Percentiles rank a stretch among this genome's conserved stretches.
These are phyloP conservation scores for Fusarium oligoseptatum DNA, from an alignment of 2,329 filamentous ascomycete genomes.

Conservation along the genomic window DNA sequence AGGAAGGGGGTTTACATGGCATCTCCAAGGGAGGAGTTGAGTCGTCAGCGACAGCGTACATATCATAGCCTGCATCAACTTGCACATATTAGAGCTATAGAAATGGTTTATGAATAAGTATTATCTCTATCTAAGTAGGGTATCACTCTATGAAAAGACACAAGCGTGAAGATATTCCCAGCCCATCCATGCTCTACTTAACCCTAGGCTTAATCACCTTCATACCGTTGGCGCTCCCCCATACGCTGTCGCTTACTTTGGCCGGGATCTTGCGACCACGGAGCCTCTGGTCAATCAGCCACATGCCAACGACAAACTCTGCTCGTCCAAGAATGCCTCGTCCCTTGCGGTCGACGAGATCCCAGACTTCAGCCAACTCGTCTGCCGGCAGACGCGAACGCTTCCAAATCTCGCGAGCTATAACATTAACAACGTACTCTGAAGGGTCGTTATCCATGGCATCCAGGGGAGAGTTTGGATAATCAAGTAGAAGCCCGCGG, in stretches of 20 bases:
- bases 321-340: conserved; percentile 71
- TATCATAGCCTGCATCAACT: not conserved
- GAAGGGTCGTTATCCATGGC: conserved; percentile 47
- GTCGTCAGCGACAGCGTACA: not conserved
- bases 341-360: conserved; percentile 73
- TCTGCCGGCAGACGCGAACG: conserved; percentile 76
- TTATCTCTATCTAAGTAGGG: conserved; percentile 39
- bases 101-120: conserved; percentile 6
- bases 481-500: conserved; percentile 67
- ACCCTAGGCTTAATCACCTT: conserved; percentile 52
- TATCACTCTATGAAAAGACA: conserved; percentile 43
- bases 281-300: conserved; percentile 85
- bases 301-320: conserved; percentile 87
- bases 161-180: conserved; percentile 12
- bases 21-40: not conserved
- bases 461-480: conserved; percentile 32
- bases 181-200: conserved; percentile 28
- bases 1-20: not conserved
- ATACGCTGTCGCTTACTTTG: conserved; percentile 79
- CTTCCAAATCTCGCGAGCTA: conserved; percentile 81
- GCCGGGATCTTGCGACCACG: conserved; percentile 82
- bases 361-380: conserved; percentile 82
- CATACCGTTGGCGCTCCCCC: conserved; percentile 74
- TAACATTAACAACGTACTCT: conserved; percentile 73
- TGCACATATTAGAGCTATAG: not conserved